Conservation (phyloP, 306 rosid genomes). For the Corylus avellana region DNA sequence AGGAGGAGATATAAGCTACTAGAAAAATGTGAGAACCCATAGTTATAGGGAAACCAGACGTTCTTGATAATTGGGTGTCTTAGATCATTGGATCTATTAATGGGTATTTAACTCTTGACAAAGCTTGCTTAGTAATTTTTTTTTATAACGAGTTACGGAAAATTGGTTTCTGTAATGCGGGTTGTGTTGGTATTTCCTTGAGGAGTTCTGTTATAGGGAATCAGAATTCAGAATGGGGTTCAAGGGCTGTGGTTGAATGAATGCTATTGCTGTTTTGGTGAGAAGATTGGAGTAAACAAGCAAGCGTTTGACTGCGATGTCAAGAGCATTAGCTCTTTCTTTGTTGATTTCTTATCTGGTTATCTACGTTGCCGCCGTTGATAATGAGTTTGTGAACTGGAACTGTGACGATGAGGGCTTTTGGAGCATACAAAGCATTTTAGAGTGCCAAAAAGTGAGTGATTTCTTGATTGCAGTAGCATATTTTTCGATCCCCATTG, state of each 20-base stretch:
- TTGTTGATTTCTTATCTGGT: constrained; percentile 56
- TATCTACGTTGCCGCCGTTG: constrained; percentile 45
- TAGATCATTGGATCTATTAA: background rate
- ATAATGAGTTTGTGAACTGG: constrained; percentile 69
- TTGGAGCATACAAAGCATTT: constrained; percentile 82
- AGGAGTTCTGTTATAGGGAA: background rate
- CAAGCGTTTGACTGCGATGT: constrained; percentile 71
- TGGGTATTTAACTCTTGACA: background rate
- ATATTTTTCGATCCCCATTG: constrained; percentile 94
- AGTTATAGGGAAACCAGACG: background rate
- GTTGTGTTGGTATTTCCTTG: background rate
- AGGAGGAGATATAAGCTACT: background rate
- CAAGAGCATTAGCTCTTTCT: constrained; percentile 69
- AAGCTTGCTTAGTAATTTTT: background rate
- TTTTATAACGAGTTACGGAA: background rate
- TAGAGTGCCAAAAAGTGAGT: constrained; percentile 91
- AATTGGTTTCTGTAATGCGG: background rate
- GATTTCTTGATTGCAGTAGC: constrained; percentile 99
- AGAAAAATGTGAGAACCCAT: background rate
- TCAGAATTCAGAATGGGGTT: background rate
- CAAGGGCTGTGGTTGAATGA: too few species aligned
- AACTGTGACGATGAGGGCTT: constrained; percentile 92
- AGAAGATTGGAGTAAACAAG: constrained; percentile 59
- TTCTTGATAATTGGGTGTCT: background rate
- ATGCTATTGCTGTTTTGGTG: too few species aligned